Conservation (phyloP, 1,284 basidiomycete genomes). For the Ustilago trichophora region DNA sequence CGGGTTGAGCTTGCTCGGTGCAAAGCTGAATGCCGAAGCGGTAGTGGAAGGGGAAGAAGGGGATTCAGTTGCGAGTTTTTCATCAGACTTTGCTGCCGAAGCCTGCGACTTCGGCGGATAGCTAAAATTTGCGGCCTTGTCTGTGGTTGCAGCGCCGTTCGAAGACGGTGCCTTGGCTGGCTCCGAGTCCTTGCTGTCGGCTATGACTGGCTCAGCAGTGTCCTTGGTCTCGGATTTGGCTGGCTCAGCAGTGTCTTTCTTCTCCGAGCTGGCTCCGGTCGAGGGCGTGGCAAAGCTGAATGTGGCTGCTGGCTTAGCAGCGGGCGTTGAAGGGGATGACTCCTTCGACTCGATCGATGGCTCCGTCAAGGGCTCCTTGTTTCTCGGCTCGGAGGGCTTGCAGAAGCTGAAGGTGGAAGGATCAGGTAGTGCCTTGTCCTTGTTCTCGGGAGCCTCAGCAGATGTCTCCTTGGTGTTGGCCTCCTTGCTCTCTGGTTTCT, state of each 20-base stretch:
- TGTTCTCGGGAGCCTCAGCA: no score
- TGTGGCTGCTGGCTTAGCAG: conserved; percentile 1
- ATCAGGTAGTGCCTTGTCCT: conserved; percentile 6
- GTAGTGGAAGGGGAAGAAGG: conserved; percentile 3
- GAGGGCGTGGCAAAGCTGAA: conserved; percentile 8
- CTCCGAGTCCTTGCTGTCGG: not conserved
- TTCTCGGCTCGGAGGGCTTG: conserved; percentile 30
- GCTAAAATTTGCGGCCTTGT: conserved; percentile 11
- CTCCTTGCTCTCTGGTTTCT: not conserved
- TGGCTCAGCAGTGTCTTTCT: conserved; percentile 1
- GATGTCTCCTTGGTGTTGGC: no score
- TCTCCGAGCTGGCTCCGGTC: not conserved
- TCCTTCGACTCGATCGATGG: conserved; percentile 1
- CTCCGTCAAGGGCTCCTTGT: conserved; percentile 20
- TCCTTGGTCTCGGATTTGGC: conserved; percentile 1
- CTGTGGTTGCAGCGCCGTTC: not conserved
- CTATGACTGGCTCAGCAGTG: not conserved
- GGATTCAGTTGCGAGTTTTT: not conserved
- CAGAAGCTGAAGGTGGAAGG: conserved; percentile 25
- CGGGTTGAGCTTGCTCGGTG: conserved; percentile 25
- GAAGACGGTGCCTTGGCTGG: not conserved
- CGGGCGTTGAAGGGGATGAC: not conserved
- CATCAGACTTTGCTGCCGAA: not conserved
- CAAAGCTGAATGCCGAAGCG: conserved; percentile 27
- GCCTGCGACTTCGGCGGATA: conserved; percentile 15